phyloP scores from a whole-genome alignment of 768 basidiomycete genomes.

The Punctularia strigosozonata region DNA sequence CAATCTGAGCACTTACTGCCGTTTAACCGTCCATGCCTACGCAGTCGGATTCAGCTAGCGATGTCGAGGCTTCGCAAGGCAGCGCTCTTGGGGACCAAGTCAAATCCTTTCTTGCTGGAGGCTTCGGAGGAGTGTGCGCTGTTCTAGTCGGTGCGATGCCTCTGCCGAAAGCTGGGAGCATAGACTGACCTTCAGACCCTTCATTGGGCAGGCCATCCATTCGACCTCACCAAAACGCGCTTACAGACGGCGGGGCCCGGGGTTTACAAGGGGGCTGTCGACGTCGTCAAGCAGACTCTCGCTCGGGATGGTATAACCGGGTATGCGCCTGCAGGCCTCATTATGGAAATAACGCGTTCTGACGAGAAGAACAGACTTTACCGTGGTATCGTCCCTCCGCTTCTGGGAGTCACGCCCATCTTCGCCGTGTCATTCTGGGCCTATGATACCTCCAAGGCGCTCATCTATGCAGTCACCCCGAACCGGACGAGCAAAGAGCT shows the following conservation, averaged over 20 bases:
- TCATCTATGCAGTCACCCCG: slow-evolving; percentile 75
- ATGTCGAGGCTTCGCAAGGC: too few species aligned
- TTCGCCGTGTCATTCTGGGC: slow-evolving; percentile 99
- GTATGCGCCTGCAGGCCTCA: slow-evolving; percentile 27
- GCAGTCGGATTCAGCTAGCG: too few species aligned
- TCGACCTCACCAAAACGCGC: slow-evolving; percentile 94
- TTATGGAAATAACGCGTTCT: not conserved
- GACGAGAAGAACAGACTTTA: slow-evolving; percentile 49
- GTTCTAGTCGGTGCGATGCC: slow-evolving; percentile 89
- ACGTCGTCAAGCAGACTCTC: slow-evolving; percentile 85
- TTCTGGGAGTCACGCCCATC: slow-evolving; percentile 93
- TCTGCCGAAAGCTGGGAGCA: slow-evolving; percentile 6
- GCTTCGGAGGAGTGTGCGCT: slow-evolving; percentile 79
- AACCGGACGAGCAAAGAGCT: slow-evolving; percentile 52
- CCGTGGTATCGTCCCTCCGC: slow-evolving; percentile 86
- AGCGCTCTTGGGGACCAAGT: slow-evolving; percentile 26
- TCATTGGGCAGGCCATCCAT: slow-evolving; percentile 72
- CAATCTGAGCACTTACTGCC: too few species aligned
- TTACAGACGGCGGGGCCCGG: slow-evolving; percentile 88
- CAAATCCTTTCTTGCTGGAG: slow-evolving; percentile 91
- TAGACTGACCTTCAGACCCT: not conserved
- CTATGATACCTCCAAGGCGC: slow-evolving; percentile 84
- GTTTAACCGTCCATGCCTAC: too few species aligned
- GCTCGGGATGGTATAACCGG: slow-evolving; percentile 87
- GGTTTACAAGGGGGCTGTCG: slow-evolving; percentile 81